Evolutionary conservation across 139 green algal species (phyloP), one percentile per base, ranked within the genome.

Genomic region (Volvox reticuliferus): DNA sequence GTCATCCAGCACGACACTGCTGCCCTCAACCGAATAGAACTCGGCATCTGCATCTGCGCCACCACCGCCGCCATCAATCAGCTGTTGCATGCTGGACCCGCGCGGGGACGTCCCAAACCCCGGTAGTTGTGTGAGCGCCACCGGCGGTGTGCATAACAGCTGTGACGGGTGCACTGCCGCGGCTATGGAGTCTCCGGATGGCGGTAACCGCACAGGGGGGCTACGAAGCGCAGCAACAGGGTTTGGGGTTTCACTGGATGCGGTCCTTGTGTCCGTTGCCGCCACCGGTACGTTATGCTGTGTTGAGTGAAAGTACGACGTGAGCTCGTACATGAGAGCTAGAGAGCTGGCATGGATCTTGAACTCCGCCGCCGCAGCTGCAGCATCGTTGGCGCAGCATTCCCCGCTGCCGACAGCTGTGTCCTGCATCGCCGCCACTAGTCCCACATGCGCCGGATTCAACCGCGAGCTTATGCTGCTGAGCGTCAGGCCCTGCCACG

Each of bases 1-100:
- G 44, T 55, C 44, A 68, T 91, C 75, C 63, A 88, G 19, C 3
- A 24, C 33, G 36, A 79, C 80, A 33, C 79, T 91, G 30, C 91
- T 79, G 28, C 92, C 92, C 6, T 85, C 92, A 2, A 94, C 82
- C 0, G 92, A 94, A 55, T 73, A 94, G 65, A 94, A 94, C 78
- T 94, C 92, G 0, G 86, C 92, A 35, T 94, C 92, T 1, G 0
- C 76, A 18, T 85, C 86, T 24, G 22, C 85, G 35, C 18, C 83
- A 18, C 35, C 85, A 20, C 32, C 68, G 83, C 69, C 84, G 83
- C 69, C 84, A 30, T 67, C 44, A 2, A 17, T 61, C 12, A 83
- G 83, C 67, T 88, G 83, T 68, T 88, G 83, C 67, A 37, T 26
- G 36, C 83, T 88, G 35, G 22, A 63, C 20, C 76, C 67, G 22